Percentiles rank a stretch among this genome's conserved stretches.
phyloP scores from a whole-genome alignment of 2,329 filamentous ascomycete species.

The Arthroderma uncinatum region DNA sequence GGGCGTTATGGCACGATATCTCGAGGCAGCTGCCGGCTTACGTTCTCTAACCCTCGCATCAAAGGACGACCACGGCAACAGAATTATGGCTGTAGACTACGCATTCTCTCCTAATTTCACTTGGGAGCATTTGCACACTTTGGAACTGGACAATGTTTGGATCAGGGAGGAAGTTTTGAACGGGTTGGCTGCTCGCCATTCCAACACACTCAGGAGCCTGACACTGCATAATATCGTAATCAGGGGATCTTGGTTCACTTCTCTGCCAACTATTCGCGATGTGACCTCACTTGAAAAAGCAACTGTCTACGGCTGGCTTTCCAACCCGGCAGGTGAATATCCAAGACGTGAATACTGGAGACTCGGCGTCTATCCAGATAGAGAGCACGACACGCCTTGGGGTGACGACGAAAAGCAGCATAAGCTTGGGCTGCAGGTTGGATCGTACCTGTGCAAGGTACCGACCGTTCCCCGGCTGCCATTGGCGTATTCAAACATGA shows the following conservation, averaged over 20 bases:
- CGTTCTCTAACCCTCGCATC: background rate
- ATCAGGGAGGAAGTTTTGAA: background rate
- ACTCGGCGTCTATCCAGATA: background rate
- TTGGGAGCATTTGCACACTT: background rate
- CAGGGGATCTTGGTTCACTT: background rate
- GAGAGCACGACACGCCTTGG: background rate
- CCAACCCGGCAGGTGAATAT: background rate
- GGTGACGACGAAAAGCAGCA: background rate
- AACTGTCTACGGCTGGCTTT: background rate
- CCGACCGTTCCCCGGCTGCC: background rate
- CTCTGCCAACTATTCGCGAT: background rate
- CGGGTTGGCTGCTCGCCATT: background rate
- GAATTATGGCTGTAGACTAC: background rate
- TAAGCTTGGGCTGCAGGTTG: background rate
- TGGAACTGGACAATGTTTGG: background rate
- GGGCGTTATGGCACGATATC: background rate
- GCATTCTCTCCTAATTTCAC: background rate
- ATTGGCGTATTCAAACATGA: constrained; percentile 1
- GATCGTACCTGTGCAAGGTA: background rate
- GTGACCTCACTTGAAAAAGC: background rate
- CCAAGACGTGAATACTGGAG: background rate
- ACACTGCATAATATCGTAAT: background rate
- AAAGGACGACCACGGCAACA: background rate
- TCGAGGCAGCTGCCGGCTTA: background rate
- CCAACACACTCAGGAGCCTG: background rate